These are phyloP conservation scores for Aspergillus taichungensis DNA, from an alignment of 495 filamentous ascomycete genomes.

Conservation along the genomic window DNA sequence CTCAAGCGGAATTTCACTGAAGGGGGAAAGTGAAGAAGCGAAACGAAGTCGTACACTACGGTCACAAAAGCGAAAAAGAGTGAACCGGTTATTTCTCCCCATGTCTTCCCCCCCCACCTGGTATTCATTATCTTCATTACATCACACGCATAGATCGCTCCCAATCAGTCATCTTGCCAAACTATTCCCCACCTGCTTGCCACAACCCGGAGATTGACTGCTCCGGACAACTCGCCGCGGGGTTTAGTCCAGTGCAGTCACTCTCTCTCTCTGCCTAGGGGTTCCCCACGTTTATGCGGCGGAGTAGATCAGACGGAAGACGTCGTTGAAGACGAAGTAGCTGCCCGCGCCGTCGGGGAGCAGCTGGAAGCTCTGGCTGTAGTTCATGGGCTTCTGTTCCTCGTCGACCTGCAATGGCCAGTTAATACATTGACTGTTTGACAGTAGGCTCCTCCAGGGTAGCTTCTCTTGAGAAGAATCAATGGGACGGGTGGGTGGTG, in stretches of 20 bases:
- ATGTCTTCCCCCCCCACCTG: too few species aligned
- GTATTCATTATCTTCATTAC: too few species aligned
- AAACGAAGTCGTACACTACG: background rate
- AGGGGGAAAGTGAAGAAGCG: background rate
- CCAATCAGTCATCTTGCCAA: too few species aligned
- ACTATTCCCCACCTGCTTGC: background rate
- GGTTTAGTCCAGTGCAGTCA: background rate
- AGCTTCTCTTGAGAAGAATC: background rate
- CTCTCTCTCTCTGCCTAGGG: background rate
- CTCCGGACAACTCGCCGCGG: too few species aligned
- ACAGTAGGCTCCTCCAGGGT: background rate
- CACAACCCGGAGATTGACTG: background rate
- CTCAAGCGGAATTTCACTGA: background rate
- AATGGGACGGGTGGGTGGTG: background rate
- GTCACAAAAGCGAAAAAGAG: too few species aligned
- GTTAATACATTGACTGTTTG: background rate
- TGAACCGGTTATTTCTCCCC: too few species aligned
- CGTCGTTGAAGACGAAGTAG: conserved; percentile 85
- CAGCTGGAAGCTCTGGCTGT: conserved; percentile 78
- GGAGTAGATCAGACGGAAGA: conserved; percentile 74
- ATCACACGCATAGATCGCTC: too few species aligned
- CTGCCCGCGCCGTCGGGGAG: conserved; percentile 54
- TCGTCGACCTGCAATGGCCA: conserved; percentile 60
- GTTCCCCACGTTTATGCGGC: conserved; percentile 9
- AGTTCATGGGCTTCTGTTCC: conserved; percentile 70